Base-by-base conservation (phyloP, 192 early-diverging fungal genomes). In the Phycomyces blakesleeanus region DNA sequence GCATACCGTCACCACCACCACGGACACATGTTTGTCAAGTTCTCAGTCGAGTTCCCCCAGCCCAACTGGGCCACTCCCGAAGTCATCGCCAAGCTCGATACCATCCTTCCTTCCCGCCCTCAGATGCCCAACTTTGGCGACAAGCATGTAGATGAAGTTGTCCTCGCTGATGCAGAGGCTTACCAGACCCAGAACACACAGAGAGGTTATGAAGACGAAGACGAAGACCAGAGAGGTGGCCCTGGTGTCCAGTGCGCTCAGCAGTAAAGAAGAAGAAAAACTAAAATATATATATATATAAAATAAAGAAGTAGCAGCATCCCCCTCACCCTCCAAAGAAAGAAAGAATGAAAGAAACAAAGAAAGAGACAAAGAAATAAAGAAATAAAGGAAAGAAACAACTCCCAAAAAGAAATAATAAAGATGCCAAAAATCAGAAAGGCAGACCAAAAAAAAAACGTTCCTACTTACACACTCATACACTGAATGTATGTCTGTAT, bases 11-110 rank as follows among this genome's bases (percentile, higher is more conserved):
- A 87, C 75, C 86, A 88, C 75, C 83, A 95, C 79, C 84, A 87
- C 61, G 98, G 98, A 54, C 93, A 93, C 78, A 76, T 99, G 24
- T 97, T 91, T 71, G 74, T 97, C 75, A 89, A 89, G 68, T 99
- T 99, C 68, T 88, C 89, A 51, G 82, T 99, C 63, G 84, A 85
- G 50, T 99, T 99, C 91, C 98, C 98, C 12, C 18, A 68, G 39
- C 51, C 83, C 55, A 90, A 94, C 85, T 96, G 91, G 89, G 80
- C 89, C 39, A 69, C 80, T 18, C 75, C 83, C 53, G 83, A 85
- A 53, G 79, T 82, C 47, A 82, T 96, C 66, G 82, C 83, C 58
- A 71, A 82, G 66, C 86, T 99, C 39, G 91, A 94, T 64, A 68
- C 63, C 5, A 86, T 94, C 61, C 81, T 99, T 57, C 98, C 98